Percentiles rank a stretch among this genome's conserved stretches.
phyloP scores from a whole-genome alignment of 2,329 filamentous ascomycete species.

The Fusarium bulbicola region DNA sequence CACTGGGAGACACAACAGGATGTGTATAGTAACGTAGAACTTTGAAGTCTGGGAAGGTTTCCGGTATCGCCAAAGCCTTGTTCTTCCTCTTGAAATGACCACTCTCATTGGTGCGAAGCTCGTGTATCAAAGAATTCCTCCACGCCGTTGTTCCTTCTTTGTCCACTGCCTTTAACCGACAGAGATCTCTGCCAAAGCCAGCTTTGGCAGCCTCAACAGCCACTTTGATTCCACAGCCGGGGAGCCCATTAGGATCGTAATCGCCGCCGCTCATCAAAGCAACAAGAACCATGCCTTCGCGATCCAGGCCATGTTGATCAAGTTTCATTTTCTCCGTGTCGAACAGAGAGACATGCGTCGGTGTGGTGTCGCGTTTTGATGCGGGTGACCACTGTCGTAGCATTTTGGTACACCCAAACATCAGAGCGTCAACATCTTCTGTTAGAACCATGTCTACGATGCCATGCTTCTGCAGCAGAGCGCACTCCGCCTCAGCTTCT shows the following conservation, averaged over 20 bases:
- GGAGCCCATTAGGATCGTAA: constrained; percentile 88
- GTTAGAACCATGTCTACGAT: constrained; percentile 93
- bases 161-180: constrained; percentile 69
- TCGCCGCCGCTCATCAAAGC: constrained; percentile 96
- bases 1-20: constrained; percentile 80
- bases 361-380: constrained; percentile 68
- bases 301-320: constrained; percentile 71
- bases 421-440: constrained; percentile 96
- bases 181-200: constrained; percentile 83
- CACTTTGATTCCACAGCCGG: constrained; percentile 85
- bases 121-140: constrained; percentile 76
- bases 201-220: constrained; percentile 91
- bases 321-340: constrained; percentile 65
- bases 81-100: constrained; percentile 82
- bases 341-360: constrained; percentile 89
- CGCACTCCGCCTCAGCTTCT: constrained; percentile 96
- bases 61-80: constrained; percentile 77
- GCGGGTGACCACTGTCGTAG: constrained; percentile 87
- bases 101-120: constrained; percentile 85
- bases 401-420: constrained; percentile 89
- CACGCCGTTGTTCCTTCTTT: constrained; percentile 69
- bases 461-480: constrained; percentile 80
- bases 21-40: constrained; percentile 88
- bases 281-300: constrained; percentile 91
- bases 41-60: constrained; percentile 81